Conservation (phyloP, 1,284 basidiomycete genomes). For the Waitea zeae region DNA sequence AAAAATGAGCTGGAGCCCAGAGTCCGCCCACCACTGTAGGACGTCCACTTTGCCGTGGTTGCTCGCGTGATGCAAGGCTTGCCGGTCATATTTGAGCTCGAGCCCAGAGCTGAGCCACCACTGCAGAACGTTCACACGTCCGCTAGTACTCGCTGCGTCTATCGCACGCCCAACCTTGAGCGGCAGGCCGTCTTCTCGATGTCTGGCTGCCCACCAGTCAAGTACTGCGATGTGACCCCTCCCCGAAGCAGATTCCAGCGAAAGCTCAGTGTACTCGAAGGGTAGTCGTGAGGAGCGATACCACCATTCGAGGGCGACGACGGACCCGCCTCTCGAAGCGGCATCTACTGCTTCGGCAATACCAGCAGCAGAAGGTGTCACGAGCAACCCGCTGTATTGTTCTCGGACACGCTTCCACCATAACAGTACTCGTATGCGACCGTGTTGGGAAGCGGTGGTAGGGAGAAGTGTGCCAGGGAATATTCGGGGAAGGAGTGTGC, state of each 20-base stretch:
- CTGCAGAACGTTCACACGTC: slow-evolving; percentile 51
- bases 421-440: slow-evolving; percentile 50
- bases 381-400: slow-evolving; percentile 35
- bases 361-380: slow-evolving; percentile 34
- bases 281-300: slow-evolving; percentile 29
- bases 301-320: slow-evolving; percentile 61
- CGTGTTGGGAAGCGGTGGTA: slow-evolving; percentile 56
- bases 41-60: slow-evolving; percentile 67
- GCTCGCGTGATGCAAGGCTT: slow-evolving; percentile 58
- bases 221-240: slow-evolving; percentile 55
- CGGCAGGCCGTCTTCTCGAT: slow-evolving; percentile 20
- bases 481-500: slow-evolving; percentile 36
- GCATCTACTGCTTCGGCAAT: slow-evolving; percentile 49
- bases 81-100: slow-evolving; percentile 58
- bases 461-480: slow-evolving; percentile 52
- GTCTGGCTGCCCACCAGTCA: slow-evolving; percentile 84
- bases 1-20: slow-evolving; percentile 57
- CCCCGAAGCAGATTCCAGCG: slow-evolving; percentile 58
- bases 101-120: slow-evolving; percentile 71
- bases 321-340: slow-evolving; percentile 53
- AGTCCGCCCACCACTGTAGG: slow-evolving; percentile 68
- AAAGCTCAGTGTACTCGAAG: slow-evolving; percentile 56
- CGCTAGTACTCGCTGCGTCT: slow-evolving; percentile 61
- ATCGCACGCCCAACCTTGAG: slow-evolving; percentile 69
- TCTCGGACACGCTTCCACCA: slow-evolving; percentile 56